These are phyloP conservation scores for Alternaria panax DNA, from an alignment of 2,329 filamentous ascomycete species.

Conservation along the genomic window DNA sequence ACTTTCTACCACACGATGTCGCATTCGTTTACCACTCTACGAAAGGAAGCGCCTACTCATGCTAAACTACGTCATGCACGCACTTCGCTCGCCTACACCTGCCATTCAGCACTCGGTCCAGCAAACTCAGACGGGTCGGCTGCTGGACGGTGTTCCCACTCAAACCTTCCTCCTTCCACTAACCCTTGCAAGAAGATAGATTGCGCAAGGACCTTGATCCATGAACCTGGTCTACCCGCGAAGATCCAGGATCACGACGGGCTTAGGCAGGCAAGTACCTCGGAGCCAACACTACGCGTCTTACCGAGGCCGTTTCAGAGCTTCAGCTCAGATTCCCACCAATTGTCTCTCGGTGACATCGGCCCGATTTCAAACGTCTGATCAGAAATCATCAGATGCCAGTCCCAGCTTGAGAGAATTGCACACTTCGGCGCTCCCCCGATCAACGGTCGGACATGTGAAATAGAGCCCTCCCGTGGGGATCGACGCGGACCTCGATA, in stretches of 20 bases:
- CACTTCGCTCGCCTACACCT: slow-evolving; percentile 7
- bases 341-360: background rate
- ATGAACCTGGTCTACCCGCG: slow-evolving; percentile 24
- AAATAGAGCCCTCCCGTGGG: slow-evolving; percentile 9
- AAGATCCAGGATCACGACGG: slow-evolving; percentile 23
- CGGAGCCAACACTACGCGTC: slow-evolving; percentile 4
- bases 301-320: slow-evolving; percentile 10
- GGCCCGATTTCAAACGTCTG: background rate
- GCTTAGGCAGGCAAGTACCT: slow-evolving; percentile 11
- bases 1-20: background rate
- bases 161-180: slow-evolving; percentile 11
- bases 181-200: slow-evolving; percentile 18
- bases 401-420: slow-evolving; percentile 1
- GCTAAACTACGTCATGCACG: slow-evolving; percentile 1
- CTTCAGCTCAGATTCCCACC: background rate
- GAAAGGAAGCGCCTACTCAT: background rate
- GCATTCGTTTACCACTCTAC: slow-evolving; percentile 1
- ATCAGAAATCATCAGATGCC: background rate
- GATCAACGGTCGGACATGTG: slow-evolving; percentile 9
- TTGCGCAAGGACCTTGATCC: slow-evolving; percentile 19
- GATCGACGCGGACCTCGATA: slow-evolving; percentile 27
- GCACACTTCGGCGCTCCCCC: slow-evolving; percentile 7
- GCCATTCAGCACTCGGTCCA: slow-evolving; percentile 3
- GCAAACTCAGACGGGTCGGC: slow-evolving; percentile 6
- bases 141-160: slow-evolving; percentile 5